A percentile compares a stretch with the other conserved stretches of the same genome.
Evolutionary conservation across 495 filamentous ascomycete genomes (phyloP).

Genomic region (Podospora pseudocomata): DNA sequence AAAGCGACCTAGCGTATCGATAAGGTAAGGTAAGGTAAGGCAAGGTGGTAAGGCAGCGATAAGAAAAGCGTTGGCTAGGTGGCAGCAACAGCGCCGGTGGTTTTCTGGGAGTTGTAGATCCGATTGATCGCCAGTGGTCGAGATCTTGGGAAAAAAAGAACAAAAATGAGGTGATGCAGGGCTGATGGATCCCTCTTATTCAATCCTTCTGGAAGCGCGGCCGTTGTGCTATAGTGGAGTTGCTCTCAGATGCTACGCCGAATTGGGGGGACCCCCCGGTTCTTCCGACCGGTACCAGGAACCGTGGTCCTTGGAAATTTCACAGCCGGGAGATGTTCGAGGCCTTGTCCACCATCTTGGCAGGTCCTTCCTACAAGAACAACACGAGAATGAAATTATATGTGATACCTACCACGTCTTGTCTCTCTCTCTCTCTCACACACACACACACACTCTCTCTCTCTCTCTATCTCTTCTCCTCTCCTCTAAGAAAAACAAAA

Average conservation of each 20-base stretch:
- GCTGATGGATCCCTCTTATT: slow-evolving; percentile 23
- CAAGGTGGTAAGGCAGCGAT: too few relatives aligned
- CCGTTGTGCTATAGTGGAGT: slow-evolving; percentile 11
- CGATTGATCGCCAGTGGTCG: not conserved
- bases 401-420: not conserved
- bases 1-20: not conserved
- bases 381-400: not conserved
- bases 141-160: slow-evolving; percentile 7
- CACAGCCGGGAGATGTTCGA: not conserved
- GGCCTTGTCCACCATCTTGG: not conserved
- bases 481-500: too few relatives aligned
- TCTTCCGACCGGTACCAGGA: slow-evolving; percentile 2
- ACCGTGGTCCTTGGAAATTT: slow-evolving; percentile 1
- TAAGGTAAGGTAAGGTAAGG: not conserved
- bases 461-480: too few relatives aligned
- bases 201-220: slow-evolving; percentile 24
- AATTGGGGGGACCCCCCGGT: not conserved
- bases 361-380: not conserved
- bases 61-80: not conserved
- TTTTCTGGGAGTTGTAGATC: too few relatives aligned
- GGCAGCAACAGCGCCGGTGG: not conserved
- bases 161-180: slow-evolving; percentile 22
- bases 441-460: too few relatives aligned
- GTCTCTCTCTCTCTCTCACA: too few relatives aligned
- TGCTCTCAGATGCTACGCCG: not conserved